phyloP scores from a whole-genome alignment of 306 rosid genomes.

The Citrullus mucosospermus region DNA sequence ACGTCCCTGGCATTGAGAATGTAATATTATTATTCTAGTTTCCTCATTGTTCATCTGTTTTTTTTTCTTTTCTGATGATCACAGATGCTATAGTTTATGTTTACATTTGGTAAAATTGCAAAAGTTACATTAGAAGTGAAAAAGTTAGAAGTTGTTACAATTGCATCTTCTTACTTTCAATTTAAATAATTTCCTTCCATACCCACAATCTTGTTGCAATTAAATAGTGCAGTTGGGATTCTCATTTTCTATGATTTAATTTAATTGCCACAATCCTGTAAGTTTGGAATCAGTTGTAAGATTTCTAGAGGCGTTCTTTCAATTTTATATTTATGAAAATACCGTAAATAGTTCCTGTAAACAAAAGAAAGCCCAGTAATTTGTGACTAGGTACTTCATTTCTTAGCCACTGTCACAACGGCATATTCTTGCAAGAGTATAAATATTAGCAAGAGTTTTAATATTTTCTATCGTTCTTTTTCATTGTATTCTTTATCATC shows the following conservation, averaged over 20 bases:
- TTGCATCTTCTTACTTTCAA: not conserved
- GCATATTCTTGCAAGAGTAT: not conserved
- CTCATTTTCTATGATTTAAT: not conserved
- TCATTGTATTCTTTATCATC: not conserved
- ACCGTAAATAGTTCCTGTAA: not conserved
- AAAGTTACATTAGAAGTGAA: not conserved
- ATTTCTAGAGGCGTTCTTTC: not conserved
- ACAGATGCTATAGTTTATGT: not conserved
- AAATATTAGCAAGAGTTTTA: not conserved
- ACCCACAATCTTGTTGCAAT: not conserved
- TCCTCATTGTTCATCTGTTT: not conserved
- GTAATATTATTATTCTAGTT: conserved; percentile 11
- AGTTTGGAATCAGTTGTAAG: not conserved
- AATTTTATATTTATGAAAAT: not conserved
- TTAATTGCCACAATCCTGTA: not conserved
- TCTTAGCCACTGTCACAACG: no score
- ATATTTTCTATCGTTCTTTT: no score
- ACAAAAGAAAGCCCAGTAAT: not conserved
- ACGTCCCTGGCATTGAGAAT: conserved; percentile 36
- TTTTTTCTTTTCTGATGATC: not conserved
- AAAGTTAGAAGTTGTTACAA: not conserved
- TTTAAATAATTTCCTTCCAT: not conserved
- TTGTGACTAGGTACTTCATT: not conserved
- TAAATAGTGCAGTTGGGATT: not conserved
- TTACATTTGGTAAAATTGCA: not conserved